These are phyloP conservation scores for Metarhizium guizhouense DNA, from an alignment of 2,329 filamentous ascomycete genomes.

Conservation along the genomic window DNA sequence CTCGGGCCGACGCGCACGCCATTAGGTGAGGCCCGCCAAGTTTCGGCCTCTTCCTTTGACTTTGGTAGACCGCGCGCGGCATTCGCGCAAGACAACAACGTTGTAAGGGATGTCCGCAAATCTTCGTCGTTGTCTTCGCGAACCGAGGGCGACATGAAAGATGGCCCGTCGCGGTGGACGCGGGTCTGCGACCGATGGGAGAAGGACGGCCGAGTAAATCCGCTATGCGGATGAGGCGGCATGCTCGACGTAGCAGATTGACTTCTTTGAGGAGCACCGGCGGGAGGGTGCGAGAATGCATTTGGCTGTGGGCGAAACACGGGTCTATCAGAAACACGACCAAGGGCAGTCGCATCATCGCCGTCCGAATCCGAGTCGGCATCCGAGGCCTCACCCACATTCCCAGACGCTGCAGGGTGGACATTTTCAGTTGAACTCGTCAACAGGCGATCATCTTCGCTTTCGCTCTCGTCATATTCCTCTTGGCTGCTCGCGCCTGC, in stretches of 20 bases:
- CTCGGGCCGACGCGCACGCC: constrained; percentile 36
- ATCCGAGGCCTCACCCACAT: constrained; percentile 35
- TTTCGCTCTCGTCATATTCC: constrained; percentile 90
- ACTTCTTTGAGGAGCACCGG: constrained; percentile 35
- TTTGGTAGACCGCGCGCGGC: constrained; percentile 79
- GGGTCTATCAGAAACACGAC: constrained; percentile 42
- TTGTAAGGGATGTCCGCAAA: constrained; percentile 85
- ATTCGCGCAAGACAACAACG: constrained; percentile 86
- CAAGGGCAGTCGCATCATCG: constrained; percentile 77
- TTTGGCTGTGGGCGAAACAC: constrained; percentile 83
- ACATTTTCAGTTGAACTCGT: constrained; percentile 50
- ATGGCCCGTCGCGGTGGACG: constrained; percentile 38
- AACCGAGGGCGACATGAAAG: constrained; percentile 63
- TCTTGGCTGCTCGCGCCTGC: constrained; percentile 70
- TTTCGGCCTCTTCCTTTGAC: constrained; percentile 37
- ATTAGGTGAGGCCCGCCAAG: constrained; percentile 21
- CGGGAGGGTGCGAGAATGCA: constrained; percentile 77
- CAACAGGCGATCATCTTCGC: constrained; percentile 65
- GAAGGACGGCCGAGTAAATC: constrained; percentile 41
- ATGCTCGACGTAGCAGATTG: constrained; percentile 41
- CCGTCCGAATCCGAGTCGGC: constrained; percentile 47
- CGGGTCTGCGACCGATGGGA: constrained; percentile 38
- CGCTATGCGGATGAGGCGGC: constrained; percentile 39
- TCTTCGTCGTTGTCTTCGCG: constrained; percentile 90
- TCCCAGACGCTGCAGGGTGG: constrained; percentile 25